A percentile compares a stretch with the other conserved stretches of the same genome.
Conservation (phyloP, 2,329 filamentous ascomycete species). For the Curvularia verruculosa region DNA sequence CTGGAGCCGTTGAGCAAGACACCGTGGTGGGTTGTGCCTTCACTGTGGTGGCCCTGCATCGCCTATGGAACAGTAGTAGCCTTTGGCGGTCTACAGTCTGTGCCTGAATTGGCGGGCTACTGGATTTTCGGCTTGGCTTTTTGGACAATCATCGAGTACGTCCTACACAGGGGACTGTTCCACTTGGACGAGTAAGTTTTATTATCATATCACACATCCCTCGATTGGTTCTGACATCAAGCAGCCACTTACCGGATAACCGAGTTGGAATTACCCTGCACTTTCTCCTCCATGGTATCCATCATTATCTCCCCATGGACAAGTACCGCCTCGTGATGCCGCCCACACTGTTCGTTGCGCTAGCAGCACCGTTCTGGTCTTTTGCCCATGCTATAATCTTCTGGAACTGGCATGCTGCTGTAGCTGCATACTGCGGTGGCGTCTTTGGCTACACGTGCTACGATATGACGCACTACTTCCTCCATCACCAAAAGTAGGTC, state of each 20-base stretch:
- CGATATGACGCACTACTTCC: conserved; percentile 97
- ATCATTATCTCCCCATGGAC: conserved; percentile 99
- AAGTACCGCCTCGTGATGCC: conserved; percentile 97
- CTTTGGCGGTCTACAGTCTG: conserved; percentile 59
- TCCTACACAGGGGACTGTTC: conserved; percentile 88
- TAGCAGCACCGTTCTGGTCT: conserved; percentile 91
- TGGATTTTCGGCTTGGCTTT: conserved; percentile 74
- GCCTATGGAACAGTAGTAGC: conserved; percentile 73
- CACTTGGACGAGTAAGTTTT: conserved; percentile 85
- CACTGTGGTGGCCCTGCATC: conserved; percentile 82
- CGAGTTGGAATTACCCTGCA: conserved; percentile 83
- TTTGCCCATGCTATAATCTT: conserved; percentile 82
- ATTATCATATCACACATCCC: background rate
- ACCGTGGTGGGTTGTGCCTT: conserved; percentile 89
- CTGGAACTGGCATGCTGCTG: conserved; percentile 83
- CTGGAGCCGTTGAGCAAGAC: conserved; percentile 97
- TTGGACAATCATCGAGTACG: conserved; percentile 91
- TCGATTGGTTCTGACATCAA: conserved; percentile 13
- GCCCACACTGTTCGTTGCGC: conserved; percentile 79
- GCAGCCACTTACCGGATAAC: conserved; percentile 87
- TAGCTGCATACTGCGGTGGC: conserved; percentile 82
- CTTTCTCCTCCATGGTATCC: conserved; percentile 94
- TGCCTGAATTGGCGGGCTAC: conserved; percentile 61
- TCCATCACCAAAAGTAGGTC: conserved; percentile 85
- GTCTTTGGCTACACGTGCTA: conserved; percentile 97